These are phyloP conservation scores for Eutrema salsugineum DNA, from an alignment of 441 rosid genomes.

Conservation along the genomic window DNA sequence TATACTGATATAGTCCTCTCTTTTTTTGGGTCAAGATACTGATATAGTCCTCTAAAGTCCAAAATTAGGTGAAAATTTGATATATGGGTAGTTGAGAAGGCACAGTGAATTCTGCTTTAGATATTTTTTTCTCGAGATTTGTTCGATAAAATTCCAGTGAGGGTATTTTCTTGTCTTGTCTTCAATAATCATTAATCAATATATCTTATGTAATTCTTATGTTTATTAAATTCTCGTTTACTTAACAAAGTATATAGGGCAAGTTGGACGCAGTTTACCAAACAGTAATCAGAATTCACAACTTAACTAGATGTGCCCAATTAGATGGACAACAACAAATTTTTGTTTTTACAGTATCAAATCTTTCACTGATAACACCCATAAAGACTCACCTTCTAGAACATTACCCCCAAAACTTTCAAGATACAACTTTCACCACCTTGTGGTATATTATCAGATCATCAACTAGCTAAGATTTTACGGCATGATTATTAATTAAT, in stretches of 20 bases:
- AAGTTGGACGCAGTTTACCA: slow-evolving; percentile 19
- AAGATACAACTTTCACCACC: slow-evolving; percentile 17
- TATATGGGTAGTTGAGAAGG: slow-evolving; percentile 23
- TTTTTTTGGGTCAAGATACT: no score
- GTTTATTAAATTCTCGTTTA: background rate
- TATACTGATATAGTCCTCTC: no score
- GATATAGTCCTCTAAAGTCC: slow-evolving; percentile 22
- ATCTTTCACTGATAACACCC: slow-evolving; percentile 18
- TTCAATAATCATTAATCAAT: no score
- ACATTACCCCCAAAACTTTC: slow-evolving; percentile 26
- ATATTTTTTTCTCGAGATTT: slow-evolving; percentile 5
- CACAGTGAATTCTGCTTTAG: slow-evolving; percentile 15
- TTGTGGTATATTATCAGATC: slow-evolving; percentile 16
- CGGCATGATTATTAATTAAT: slow-evolving; percentile 15
- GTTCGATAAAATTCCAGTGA: background rate
- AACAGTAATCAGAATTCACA: slow-evolving; percentile 23
- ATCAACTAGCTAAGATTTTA: slow-evolving; percentile 19
- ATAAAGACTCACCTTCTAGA: slow-evolving; percentile 8
- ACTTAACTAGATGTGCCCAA: slow-evolving; percentile 21
- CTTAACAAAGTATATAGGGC: background rate
- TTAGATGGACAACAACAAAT: background rate
- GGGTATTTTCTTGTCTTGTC: background rate
- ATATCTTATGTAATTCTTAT: background rate
- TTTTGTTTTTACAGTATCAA: slow-evolving; percentile 21
- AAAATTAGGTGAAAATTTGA: slow-evolving; percentile 25